Evolutionary conservation across 2,329 filamentous ascomycete species (phyloP), one percentile per base, ranked within the genome.

Genomic region (Xylaria sp.): DNA sequence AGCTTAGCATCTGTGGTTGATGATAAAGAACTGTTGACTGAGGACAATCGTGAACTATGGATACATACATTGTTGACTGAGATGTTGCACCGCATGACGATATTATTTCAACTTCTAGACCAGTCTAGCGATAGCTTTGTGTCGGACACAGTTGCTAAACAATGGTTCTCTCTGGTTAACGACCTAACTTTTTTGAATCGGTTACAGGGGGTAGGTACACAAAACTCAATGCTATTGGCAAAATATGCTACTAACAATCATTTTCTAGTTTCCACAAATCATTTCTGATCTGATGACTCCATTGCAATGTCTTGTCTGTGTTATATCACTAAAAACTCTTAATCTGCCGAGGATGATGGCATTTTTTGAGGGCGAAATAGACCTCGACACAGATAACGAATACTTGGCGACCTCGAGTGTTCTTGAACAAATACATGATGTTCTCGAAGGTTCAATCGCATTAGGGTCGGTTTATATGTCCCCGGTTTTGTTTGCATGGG

Each of bases 401-500:
- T 97, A 93, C 75, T 82, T 96, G 53, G 83, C 90, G 20, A 90
- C 92, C 56, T 86, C 89, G 2, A 85, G 88, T 6, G 87, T 91
- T 22, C 83, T 97, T n/a, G 85, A 87, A 55, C 86, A 89, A 61
- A 86, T 97, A 15, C 93, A 95, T 72, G 86, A 86, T 59, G 86
- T 90, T n/a, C 84, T 97, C 38, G 79, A 90, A 27, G 81, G 83
- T 62, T 87, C 89, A 7, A 85, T 88, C 13, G 83, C 83, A 31
- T 76, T 80, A 22, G 85, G 85, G 17, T 83, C 87, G n/a, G 81
- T 84, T 42, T 87, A 87, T 39, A 91, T 92, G 22, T 89, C 87
- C 62, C 92, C 93, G 1, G 88, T 92, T 20, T 86, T 93, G 22
- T 92, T 96, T 71, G 88, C 92, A 2, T 98, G 94, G 94, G 89